Evolutionary conservation across 2,329 filamentous ascomycete species (phyloP).

Genomic region (Cyclaneusma minus): DNA sequence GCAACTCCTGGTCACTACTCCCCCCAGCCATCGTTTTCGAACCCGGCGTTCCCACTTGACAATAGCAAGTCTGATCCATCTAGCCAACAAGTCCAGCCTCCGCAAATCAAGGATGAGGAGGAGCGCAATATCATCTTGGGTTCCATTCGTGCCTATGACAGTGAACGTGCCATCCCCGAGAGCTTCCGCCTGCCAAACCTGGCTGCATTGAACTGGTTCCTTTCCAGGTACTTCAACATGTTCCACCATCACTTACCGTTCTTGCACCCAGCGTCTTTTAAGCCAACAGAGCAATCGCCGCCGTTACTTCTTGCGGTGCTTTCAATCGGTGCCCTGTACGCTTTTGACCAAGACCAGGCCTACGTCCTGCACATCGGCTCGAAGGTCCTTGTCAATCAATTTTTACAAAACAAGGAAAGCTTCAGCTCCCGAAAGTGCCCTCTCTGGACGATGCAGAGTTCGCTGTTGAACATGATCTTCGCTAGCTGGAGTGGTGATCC

Average conservation of each 20-base stretch:
- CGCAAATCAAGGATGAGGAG: constrained; percentile 71
- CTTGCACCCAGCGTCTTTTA: constrained; percentile 82
- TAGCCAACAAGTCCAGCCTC: constrained; percentile 49
- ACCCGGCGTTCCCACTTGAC: constrained; percentile 53
- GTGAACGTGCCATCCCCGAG: constrained; percentile 67
- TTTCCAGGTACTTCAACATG: constrained; percentile 90
- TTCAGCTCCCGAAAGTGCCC: constrained; percentile 97
- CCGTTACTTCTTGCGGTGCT: constrained; percentile 77
- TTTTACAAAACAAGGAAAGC: constrained; percentile 94
- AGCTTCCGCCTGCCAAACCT: constrained; percentile 78
- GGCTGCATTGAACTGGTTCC: constrained; percentile 72
- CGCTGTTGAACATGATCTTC: constrained; percentile 95
- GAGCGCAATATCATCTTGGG: constrained; percentile 75
- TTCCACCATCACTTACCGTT: constrained; percentile 97
- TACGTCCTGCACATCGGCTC: constrained; percentile 96
- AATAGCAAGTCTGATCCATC: constrained; percentile 49
- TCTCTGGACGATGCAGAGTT: constrained; percentile 96
- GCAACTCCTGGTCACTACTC: constrained; percentile 61
- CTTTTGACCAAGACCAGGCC: constrained; percentile 91
- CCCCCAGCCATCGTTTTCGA: constrained; percentile 52
- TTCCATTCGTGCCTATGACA: constrained; percentile 69
- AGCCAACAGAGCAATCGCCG: constrained; percentile 63
- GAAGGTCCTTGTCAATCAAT: constrained; percentile 93
- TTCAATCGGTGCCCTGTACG: constrained; percentile 90
- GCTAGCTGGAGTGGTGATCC: constrained; percentile 98